A percentile compares a stretch with the other conserved stretches of the same genome.
These are phyloP conservation scores for Evernia prunastri DNA, from an alignment of 495 filamentous ascomycete genomes.

Conservation along the genomic window DNA sequence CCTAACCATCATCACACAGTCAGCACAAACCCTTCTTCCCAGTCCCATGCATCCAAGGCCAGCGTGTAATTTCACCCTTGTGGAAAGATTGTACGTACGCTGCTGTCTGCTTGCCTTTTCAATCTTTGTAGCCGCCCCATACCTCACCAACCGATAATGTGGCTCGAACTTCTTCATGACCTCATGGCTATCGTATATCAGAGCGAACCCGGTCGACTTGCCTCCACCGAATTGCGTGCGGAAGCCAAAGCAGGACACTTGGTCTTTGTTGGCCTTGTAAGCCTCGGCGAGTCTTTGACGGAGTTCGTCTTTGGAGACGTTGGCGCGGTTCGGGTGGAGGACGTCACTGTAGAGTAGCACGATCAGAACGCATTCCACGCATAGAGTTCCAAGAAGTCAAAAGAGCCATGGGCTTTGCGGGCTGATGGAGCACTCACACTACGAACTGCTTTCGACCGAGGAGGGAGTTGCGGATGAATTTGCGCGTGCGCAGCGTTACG, in stretches of 20 bases:
- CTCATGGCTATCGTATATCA: slow-evolving; percentile 95
- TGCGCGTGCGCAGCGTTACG: slow-evolving; percentile 98
- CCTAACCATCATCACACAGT: slow-evolving; percentile 48
- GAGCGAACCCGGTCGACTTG: slow-evolving; percentile 98
- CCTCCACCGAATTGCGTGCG: slow-evolving; percentile 98
- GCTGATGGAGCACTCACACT: slow-evolving; percentile 62
- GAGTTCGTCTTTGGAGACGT: slow-evolving; percentile 98
- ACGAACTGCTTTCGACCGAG: slow-evolving; percentile 99
- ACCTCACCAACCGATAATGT: slow-evolving; percentile 88
- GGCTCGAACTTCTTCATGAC: slow-evolving; percentile 99
- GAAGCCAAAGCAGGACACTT: slow-evolving; percentile 95
- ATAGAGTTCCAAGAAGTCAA: too few species aligned
- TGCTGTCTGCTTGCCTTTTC: slow-evolving; percentile 97
- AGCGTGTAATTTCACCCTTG: neutral
- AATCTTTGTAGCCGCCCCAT: slow-evolving; percentile 83
- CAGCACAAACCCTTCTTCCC: neutral
- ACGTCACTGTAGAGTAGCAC: slow-evolving; percentile 65
- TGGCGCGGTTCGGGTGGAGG: slow-evolving; percentile 96
- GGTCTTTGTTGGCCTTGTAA: slow-evolving; percentile 96
- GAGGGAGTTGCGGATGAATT: slow-evolving; percentile 99
- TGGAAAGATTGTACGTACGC: slow-evolving; percentile 60
- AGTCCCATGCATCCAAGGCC: neutral
- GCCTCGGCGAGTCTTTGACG: slow-evolving; percentile 86
- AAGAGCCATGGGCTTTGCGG: slow-evolving; percentile 17
- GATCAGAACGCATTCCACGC: neutral